Percentiles rank a stretch among this genome's conserved stretches.
These are phyloP conservation scores for Sphaceloma murrayae DNA, from an alignment of 2,329 filamentous ascomycete species.

Conservation along the genomic window DNA sequence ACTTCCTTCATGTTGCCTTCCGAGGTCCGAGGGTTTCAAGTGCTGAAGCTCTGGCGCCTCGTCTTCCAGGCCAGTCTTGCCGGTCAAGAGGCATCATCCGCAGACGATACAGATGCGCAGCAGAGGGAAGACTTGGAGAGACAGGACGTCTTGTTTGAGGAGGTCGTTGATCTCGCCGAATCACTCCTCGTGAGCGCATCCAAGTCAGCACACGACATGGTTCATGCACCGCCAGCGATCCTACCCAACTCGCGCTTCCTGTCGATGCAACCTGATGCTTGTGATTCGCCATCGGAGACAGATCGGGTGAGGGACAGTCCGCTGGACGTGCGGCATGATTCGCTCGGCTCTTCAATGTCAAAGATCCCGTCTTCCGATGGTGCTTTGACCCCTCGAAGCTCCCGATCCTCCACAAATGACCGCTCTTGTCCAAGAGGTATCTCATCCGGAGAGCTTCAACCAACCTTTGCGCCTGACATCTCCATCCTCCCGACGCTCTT, in stretches of 20 bases:
- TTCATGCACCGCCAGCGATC: constrained; percentile 1
- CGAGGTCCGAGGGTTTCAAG: constrained; percentile 2
- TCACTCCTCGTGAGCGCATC: constrained; percentile 3
- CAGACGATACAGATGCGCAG: not conserved
- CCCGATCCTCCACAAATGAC: no score
- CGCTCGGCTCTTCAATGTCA: not conserved
- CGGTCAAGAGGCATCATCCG: not conserved
- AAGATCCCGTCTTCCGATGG: not conserved
- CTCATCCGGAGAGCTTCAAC: not conserved
- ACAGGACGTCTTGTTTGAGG: constrained; percentile 6
- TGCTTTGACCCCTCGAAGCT: no score
- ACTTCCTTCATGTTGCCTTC: not conserved
- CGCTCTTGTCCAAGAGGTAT: not conserved
- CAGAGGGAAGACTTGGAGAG: not conserved
- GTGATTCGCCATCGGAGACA: not conserved
- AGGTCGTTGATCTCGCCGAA: constrained; percentile 7
- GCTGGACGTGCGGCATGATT: constrained; percentile 5
- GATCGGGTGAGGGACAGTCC: no score
- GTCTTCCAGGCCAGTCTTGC: constrained; percentile 5
- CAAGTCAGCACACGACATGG: not conserved
- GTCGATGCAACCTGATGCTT: not conserved
- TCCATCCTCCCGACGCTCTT: constrained; percentile 8
- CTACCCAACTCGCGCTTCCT: not conserved
- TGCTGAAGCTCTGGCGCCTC: constrained; percentile 7
- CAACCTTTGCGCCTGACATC: constrained; percentile 7